Conservation (phyloP, 345 rosid genomes). For the Moricandia arvensis region DNA sequence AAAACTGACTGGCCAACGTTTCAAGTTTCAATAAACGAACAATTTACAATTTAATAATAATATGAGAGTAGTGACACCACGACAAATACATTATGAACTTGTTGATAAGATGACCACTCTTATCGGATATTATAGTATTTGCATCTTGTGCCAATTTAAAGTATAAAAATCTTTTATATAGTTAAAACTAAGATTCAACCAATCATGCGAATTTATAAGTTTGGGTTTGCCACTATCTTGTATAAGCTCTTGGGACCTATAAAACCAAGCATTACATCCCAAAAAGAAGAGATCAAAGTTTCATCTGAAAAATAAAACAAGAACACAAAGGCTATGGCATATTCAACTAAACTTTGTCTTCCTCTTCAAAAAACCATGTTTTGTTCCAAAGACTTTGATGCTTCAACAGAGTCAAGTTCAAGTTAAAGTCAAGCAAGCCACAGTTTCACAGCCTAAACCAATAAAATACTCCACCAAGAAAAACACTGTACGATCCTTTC, state of each 20-base stretch:
- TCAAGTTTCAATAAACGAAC: no score
- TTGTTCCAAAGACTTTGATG: constrained; percentile 36
- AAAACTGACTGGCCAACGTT: no score
- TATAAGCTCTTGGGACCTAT: constrained; percentile 9
- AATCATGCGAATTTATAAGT: no score
- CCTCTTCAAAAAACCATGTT: constrained; percentile 30
- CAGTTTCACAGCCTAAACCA: constrained; percentile 34
- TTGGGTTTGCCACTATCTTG: background rate
- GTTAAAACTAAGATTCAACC: no score
- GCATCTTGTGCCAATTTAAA: no score
- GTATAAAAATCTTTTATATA: no score
- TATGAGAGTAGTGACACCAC: no score
- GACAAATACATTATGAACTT: no score
- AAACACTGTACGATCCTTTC: constrained; percentile 49
- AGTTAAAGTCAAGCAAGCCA: constrained; percentile 38
- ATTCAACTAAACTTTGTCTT: constrained; percentile 43
- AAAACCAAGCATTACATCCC: constrained; percentile 22
- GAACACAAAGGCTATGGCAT: constrained; percentile 28
- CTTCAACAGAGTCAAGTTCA: constrained; percentile 38
- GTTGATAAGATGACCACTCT: no score
- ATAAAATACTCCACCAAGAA: constrained; percentile 57
- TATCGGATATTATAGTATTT: no score
- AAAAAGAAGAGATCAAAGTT: constrained; percentile 31
- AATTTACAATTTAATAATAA: no score
- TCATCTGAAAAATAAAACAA: background rate